Conservation (phyloP, 192 early-diverging fungal species). For the Umbelopsis ramanniana region DNA sequence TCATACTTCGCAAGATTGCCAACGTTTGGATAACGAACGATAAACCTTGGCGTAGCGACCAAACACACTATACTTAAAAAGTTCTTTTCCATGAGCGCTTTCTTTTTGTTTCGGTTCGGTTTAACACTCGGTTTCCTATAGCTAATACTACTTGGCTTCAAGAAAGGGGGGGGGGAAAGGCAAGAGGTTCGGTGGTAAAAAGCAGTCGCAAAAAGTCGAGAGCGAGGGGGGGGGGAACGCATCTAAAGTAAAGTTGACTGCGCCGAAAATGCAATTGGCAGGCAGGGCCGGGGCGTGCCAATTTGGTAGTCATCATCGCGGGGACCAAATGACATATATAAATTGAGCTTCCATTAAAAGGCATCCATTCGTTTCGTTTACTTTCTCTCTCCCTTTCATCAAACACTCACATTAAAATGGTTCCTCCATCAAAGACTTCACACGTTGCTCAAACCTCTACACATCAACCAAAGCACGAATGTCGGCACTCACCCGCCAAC, state of each 20-base stretch:
- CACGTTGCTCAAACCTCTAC: not conserved
- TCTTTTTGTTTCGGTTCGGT: not conserved
- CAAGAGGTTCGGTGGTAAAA: not conserved
- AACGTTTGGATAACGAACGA: not conserved
- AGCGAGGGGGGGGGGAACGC: not conserved
- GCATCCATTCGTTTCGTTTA: not conserved
- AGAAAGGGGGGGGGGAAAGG: not conserved
- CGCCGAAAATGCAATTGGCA: slow-evolving; percentile 16
- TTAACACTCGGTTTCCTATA: not conserved
- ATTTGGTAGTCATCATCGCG: slow-evolving; percentile 24
- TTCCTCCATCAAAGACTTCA: not conserved
- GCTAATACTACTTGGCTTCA: too few relatives aligned
- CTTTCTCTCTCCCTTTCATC: not conserved
- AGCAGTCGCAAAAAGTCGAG: not conserved
- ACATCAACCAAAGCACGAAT: not conserved
- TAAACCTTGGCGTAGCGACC: not conserved
- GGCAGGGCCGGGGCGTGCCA: slow-evolving; percentile 20
- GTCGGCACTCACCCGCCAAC: not conserved
- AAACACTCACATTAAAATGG: not conserved
- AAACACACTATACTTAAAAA: not conserved
- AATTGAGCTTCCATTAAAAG: slow-evolving; percentile 23
- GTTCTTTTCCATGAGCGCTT: not conserved
- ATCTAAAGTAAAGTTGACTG: not conserved
- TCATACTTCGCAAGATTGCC: not conserved
- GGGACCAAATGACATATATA: slow-evolving; percentile 23